Evolutionary conservation across 495 filamentous ascomycete genomes (phyloP).

Genomic region (Podospora didyma): DNA sequence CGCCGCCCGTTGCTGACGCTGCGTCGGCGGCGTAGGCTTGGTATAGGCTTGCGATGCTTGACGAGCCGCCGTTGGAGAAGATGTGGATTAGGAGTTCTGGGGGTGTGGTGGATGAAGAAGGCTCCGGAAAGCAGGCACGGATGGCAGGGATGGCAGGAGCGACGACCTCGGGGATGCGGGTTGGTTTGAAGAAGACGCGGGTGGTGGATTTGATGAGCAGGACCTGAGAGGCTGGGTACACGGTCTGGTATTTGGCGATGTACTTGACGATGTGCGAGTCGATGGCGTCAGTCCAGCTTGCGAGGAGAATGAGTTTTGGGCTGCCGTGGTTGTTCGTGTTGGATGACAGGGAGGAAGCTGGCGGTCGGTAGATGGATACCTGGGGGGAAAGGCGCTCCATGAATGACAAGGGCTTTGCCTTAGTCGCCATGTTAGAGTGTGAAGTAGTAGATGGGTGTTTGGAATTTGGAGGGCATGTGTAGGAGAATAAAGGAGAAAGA

Average conservation of each 20-base stretch:
- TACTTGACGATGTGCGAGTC: conserved; percentile 40
- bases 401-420: no score
- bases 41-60: conserved; percentile 23
- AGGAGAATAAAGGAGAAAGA: no score
- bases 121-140: not conserved
- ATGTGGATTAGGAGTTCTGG: conserved; percentile 31
- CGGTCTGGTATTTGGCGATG: conserved; percentile 28
- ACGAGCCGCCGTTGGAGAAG: conserved; percentile 40
- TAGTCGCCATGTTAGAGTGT: no score
- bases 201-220: conserved; percentile 28
- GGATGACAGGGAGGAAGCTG: no score
- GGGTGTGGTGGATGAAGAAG: not conserved
- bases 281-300: conserved; percentile 38
- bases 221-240: conserved; percentile 31
- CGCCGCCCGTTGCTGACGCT: no score
- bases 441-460: no score
- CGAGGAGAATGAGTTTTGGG: conserved; percentile 30
- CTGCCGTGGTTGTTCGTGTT: no score
- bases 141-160: no score
- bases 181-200: not conserved
- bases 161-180: not conserved
- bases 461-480: no score
- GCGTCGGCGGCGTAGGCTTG: conserved; percentile 4
- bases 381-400: no score
- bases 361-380: no score